These are phyloP conservation scores for Aureobasidium musti DNA, from an alignment of 2,329 filamentous ascomycete species.

Conservation along the genomic window DNA sequence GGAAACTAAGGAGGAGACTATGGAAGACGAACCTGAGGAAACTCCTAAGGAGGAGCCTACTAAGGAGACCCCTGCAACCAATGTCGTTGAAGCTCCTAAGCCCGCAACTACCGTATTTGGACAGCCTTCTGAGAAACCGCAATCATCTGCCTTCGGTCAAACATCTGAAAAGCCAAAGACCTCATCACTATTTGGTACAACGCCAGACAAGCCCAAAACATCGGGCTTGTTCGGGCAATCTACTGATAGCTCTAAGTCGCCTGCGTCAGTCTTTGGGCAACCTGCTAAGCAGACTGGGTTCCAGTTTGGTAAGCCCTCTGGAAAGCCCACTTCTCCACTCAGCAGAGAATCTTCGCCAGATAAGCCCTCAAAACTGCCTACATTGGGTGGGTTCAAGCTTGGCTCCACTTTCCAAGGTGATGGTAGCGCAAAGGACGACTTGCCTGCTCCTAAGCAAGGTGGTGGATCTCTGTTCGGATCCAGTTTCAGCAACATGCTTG, in stretches of 20 bases:
- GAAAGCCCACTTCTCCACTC: conserved; percentile 29
- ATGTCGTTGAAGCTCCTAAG: background rate
- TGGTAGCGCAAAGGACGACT: conserved; percentile 61
- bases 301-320: conserved; percentile 33
- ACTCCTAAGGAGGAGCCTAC: conserved; percentile 2
- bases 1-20: conserved; percentile 38
- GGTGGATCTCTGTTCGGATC: conserved; percentile 40
- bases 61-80: background rate
- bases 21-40: conserved; percentile 29
- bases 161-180: conserved; percentile 13
- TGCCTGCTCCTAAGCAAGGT: conserved; percentile 50
- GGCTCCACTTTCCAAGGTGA: conserved; percentile 68
- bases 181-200: conserved; percentile 13
- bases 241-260: conserved; percentile 1
- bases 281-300: conserved; percentile 22
- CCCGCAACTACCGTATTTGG: background rate
- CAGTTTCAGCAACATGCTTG: conserved; percentile 39
- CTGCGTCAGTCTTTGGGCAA: conserved; percentile 11
- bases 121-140: conserved; percentile 2
- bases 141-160: conserved; percentile 15
- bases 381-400: conserved; percentile 62
- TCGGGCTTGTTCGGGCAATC: conserved; percentile 11
- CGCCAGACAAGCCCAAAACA: conserved; percentile 13
- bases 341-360: conserved; percentile 22
- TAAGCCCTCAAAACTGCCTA: conserved; percentile 40